phyloP scores from a whole-genome alignment of 495 filamentous ascomycete species.

The Glarea lozoyensis region DNA sequence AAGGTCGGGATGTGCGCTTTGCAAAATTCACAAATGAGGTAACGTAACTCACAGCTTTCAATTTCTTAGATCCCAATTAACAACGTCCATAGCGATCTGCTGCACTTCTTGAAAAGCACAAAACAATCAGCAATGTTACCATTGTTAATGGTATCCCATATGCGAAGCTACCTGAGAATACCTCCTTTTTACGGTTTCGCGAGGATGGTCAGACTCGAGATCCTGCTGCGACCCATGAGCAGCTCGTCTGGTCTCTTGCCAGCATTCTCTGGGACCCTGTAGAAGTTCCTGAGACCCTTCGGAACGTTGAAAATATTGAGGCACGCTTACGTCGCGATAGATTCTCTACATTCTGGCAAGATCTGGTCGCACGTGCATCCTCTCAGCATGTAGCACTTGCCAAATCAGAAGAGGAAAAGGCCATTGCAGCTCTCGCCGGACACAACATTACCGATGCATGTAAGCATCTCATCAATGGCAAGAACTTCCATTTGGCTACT shows the following conservation, averaged over 20 bases:
- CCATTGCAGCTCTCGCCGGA: constrained; percentile 67
- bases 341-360: constrained; percentile 51
- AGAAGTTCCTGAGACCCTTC: constrained; percentile 36
- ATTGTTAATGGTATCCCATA: constrained; percentile 33
- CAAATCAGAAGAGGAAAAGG: constrained; percentile 65
- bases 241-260: constrained; percentile 66
- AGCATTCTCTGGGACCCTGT: constrained; percentile 78
- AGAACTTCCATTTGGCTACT: constrained; percentile 73
- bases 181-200: constrained; percentile 30
- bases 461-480: constrained; percentile 57
- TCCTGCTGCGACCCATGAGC: constrained; percentile 37
- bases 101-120: constrained; percentile 32
- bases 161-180: constrained; percentile 24
- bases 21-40: constrained; percentile 43
- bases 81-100: constrained; percentile 16
- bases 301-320: constrained; percentile 31
- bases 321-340: constrained; percentile 38
- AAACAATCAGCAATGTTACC: constrained; percentile 27
- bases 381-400: constrained; percentile 40
- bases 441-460: constrained; percentile 77
- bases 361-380: constrained; percentile 49
- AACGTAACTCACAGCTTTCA: constrained; percentile 11
- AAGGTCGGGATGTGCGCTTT: constrained; percentile 42
- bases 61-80: constrained; percentile 6
- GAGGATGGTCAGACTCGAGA: constrained; percentile 19